Evolutionary conservation across 108 stramenopile species (phyloP).

Genomic region (Skeletonema potamos): DNA sequence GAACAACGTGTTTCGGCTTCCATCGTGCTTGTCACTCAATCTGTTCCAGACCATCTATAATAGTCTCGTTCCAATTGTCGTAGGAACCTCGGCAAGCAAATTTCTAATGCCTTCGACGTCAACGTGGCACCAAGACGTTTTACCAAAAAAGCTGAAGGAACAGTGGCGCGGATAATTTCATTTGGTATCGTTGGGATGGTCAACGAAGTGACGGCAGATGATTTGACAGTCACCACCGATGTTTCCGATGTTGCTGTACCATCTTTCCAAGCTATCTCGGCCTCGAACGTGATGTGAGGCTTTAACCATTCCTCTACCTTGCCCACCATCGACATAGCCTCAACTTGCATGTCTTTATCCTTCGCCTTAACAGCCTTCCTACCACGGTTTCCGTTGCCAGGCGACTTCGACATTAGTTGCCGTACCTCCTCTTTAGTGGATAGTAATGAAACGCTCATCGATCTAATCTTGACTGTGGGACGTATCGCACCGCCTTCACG

Average conservation of each 20-base stretch:
- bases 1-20: not conserved
- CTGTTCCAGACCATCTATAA: slow-evolving; percentile 38
- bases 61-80: slow-evolving; percentile 47
- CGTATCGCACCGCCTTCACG: not conserved
- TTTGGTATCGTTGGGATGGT: slow-evolving; percentile 38
- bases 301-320: slow-evolving; percentile 43
- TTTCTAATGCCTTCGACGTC: slow-evolving; percentile 42
- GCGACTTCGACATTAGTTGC: slow-evolving; percentile 16
- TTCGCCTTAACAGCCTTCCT: not conserved
- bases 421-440: slow-evolving; percentile 47
- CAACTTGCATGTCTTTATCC: slow-evolving; percentile 27
- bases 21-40: too few relatives aligned
- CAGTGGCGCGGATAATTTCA: slow-evolving; percentile 33
- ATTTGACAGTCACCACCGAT: slow-evolving; percentile 39
- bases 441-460: slow-evolving; percentile 41
- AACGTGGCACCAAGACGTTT: slow-evolving; percentile 43
- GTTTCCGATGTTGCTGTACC: not conserved
- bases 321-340: slow-evolving; percentile 42
- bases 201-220: slow-evolving; percentile 42
- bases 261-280: slow-evolving; percentile 41
- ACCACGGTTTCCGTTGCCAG: not conserved
- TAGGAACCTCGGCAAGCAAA: slow-evolving; percentile 48
- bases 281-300: slow-evolving; percentile 51
- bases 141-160: slow-evolving; percentile 45
- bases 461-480: slow-evolving; percentile 41